Evolutionary conservation across 345 rosid species (phyloP).

Genomic region (Arabis alpina): DNA sequence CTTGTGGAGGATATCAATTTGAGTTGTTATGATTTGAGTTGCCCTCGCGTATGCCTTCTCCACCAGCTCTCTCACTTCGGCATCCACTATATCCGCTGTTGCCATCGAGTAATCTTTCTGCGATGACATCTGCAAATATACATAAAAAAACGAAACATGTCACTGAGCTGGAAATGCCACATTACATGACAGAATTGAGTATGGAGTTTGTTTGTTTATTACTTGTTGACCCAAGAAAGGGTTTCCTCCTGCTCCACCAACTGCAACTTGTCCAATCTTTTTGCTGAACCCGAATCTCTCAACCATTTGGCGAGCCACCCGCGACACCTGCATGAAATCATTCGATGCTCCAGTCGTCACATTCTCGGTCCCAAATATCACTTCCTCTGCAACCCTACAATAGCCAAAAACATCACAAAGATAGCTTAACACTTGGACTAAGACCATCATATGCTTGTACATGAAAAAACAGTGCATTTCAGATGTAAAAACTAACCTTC

Average conservation of each 20-base stretch:
- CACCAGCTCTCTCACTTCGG: constrained; percentile 89
- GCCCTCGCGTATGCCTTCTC: constrained; percentile 82
- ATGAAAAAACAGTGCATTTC: neutral
- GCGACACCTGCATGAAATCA: constrained; percentile 97
- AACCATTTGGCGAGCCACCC: constrained; percentile 99
- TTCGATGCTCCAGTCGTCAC: constrained; percentile 99
- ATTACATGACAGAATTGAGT: neutral
- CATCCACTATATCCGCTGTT: constrained; percentile 90
- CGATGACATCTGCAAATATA: constrained; percentile 69
- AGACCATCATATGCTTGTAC: neutral
- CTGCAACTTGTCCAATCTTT: constrained; percentile 95
- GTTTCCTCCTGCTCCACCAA: constrained; percentile 94
- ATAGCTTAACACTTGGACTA: constrained; percentile 3
- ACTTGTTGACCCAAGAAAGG: constrained; percentile 89
- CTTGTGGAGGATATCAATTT: constrained; percentile 79
- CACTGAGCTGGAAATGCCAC: neutral
- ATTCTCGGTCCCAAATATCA: constrained; percentile 85
- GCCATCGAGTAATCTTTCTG: constrained; percentile 99
- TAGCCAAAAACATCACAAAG: constrained; percentile 15
- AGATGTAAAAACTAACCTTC: constrained; percentile 63
- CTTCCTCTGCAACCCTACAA: constrained; percentile 95
- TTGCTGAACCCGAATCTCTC: constrained; percentile 98
- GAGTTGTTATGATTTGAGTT: constrained; percentile 67
- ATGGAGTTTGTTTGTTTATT: neutral
- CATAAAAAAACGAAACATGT: neutral